Evolutionary conservation across 2,329 filamentous ascomycete species (phyloP), one percentile per base, ranked within the genome.

Genomic region (Aspergillus caelatus): DNA sequence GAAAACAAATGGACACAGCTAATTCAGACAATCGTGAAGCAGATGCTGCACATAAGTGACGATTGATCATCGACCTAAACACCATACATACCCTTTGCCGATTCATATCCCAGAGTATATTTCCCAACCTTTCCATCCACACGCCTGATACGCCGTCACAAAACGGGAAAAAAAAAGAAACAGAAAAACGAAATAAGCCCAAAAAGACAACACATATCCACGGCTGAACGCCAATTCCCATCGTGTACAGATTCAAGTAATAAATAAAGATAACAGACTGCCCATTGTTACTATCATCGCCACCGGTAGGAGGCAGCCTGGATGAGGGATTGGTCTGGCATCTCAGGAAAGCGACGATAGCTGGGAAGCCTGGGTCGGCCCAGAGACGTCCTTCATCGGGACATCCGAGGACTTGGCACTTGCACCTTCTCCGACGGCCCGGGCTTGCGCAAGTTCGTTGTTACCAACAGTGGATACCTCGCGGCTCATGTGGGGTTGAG

Each of bases 311-410:
- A 32, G 48, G n/a, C 48, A 32, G 48, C 8, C 30, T 52, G 9
- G 48, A 32, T n/a, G 28, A 32, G 8, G 26, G 16, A 21, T 52
- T 52, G 28, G 11, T 2, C 48, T 30, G 28, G 26, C 48, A 52
- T 5, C 16, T 62, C 66, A 74, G 52, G 73, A 65, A 36, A 74
- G 67, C 48, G 75, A 73, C 48, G 72, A 65, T 28, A 72, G 61
- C 55, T 72, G 72, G 60, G 74, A 67, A 32, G 70, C 62, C 26
- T 70, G 67, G 23, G 71, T 71, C 43, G 72, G 66, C 46, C 74
- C 69, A 12, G 72, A 57, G 12, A 70, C 69, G 59, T 77, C 75
- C 57, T 75, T 75, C 74, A 77, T 74, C 23, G 65, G n/a, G 21
- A 74, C 68, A 66, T 77, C 74, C 19, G 65, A 65, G 32, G 72